These are phyloP conservation scores for Iodosphaeria phyllophila DNA, from an alignment of 2,329 filamentous ascomycete species.

Conservation along the genomic window DNA sequence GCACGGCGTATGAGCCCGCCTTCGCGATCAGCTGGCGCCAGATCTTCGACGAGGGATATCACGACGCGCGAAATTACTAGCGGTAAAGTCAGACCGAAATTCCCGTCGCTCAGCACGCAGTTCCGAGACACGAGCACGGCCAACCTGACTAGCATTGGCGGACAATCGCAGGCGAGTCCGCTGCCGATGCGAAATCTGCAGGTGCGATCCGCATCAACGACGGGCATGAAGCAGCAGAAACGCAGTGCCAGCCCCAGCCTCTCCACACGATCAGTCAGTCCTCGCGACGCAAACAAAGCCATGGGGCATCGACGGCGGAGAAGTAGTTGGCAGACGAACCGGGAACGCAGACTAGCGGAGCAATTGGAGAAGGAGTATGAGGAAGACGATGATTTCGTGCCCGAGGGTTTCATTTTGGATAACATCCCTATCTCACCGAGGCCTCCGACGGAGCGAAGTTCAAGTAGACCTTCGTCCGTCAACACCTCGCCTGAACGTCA, in stretches of 20 bases:
- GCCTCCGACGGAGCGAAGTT: constrained; percentile 33
- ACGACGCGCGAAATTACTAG: constrained; percentile 15
- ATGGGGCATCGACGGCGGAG: constrained; percentile 23
- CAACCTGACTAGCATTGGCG: constrained; percentile 13
- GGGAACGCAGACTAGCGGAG: constrained; percentile 44
- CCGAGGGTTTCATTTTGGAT: constrained; percentile 60
- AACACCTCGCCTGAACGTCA: constrained; percentile 32
- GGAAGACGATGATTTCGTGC: constrained; percentile 61
- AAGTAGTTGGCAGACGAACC: constrained; percentile 54
- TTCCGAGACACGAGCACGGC: constrained; percentile 25
- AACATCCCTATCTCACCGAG: constrained; percentile 72
- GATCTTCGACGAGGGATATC: constrained; percentile 11
- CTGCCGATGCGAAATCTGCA: constrained; percentile 16
- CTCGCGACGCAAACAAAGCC: constrained; percentile 23
- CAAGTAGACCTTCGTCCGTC: constrained; percentile 30
- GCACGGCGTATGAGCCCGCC: constrained; percentile 9
- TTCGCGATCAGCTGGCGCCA: constrained; percentile 9
- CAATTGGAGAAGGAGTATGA: constrained; percentile 61
- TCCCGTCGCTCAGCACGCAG: constrained; percentile 25
- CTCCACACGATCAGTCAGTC: constrained; percentile 18
- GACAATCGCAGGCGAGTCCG: constrained; percentile 12
- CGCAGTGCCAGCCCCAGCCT: constrained; percentile 33
- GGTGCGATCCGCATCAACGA: constrained; percentile 19
- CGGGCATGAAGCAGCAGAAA: constrained; percentile 19
- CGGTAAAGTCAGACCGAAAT: constrained; percentile 19